Conservation (phyloP, 768 basidiomycete species). For the Suillus ampliporus region DNA sequence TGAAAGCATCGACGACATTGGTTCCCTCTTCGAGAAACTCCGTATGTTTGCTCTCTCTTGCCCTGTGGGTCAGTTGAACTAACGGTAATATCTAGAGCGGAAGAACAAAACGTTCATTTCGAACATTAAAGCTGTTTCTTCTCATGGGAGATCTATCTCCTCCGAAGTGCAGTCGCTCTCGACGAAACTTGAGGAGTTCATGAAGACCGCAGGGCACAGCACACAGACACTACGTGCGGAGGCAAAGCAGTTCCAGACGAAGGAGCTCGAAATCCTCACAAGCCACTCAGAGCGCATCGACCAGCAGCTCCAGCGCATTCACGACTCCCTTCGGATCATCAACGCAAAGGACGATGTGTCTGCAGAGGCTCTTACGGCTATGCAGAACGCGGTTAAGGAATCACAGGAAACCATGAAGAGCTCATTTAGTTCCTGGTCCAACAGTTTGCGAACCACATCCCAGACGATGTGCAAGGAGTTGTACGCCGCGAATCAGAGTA, state of each 20-base stretch:
- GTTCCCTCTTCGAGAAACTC: conserved; percentile 79
- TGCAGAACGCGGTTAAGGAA: conserved; percentile 57
- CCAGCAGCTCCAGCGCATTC: conserved; percentile 60
- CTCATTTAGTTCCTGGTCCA: conserved; percentile 61
- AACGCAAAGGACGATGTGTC: conserved; percentile 61
- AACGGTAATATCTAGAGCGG: conserved; percentile 58
- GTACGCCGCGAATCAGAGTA: conserved; percentile 47
- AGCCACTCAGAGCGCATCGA: conserved; percentile 59
- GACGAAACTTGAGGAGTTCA: conserved; percentile 64
- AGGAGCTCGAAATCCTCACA: conserved; percentile 59
- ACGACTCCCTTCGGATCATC: conserved; percentile 57
- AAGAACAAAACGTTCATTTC: conserved; percentile 65
- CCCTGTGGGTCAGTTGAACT: conserved; percentile 9
- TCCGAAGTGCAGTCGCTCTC: conserved; percentile 58
- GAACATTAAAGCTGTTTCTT: conserved; percentile 69
- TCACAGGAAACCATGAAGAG: conserved; percentile 58
- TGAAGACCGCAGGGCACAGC: conserved; percentile 59
- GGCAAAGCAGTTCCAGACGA: conserved; percentile 58
- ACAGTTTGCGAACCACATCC: conserved; percentile 54
- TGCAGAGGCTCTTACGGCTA: conserved; percentile 51
- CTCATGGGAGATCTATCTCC: conserved; percentile 64
- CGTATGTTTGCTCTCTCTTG: conserved; percentile 51
- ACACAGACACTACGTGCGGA: conserved; percentile 58
- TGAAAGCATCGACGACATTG: conserved; percentile 75
- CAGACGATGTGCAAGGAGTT: conserved; percentile 54